Evolutionary conservation across 257 asterid genomes (phyloP), one percentile per base, ranked within the genome.

Genomic region (Coffea eugenioides): DNA sequence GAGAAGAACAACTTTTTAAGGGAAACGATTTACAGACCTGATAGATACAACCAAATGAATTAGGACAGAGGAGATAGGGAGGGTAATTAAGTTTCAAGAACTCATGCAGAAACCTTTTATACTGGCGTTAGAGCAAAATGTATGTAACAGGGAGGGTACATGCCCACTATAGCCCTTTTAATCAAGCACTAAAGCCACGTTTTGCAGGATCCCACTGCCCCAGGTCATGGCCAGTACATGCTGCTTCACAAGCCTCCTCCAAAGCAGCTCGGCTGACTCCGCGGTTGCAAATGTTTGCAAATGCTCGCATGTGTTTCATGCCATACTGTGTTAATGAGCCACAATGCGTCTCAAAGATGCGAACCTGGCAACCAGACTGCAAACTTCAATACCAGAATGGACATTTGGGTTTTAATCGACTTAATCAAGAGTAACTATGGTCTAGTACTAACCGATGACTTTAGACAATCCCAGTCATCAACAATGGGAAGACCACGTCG

Each of bases 391-490:
- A 4, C 62, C 62, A 56, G 6, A 18, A 5, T 13, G 21, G 2
- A 3, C 59, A 54, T 54, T 54, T 18, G 4, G 21, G 16, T 16
- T 16, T 56, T 7, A 15, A 56, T 4, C 5, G 16, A 8, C 18
- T 56, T 56, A 56, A 56, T 56, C 16, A 56, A 56, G 62, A 18
- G 8, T 3, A 0, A 56, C 6, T 56, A 56, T 56, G 62, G 62
- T 56, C 15, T 16, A 31, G 31, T 31, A 16, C 62, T 56, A 4
- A 56, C 62, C 23, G 62, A 18, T 65, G 97, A 87, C 82, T 95
- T 95, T 61, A 95, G 82, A 77, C 98, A 93, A 14, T 89, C 94
- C 98, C 98, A 95, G 73, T 95, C 98, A 73, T 95, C 97, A 0
- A 87, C 97, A 2, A 95, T 83, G 49, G 99, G 97, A 49, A 80